A percentile compares a stretch with the other conserved stretches of the same genome.
Evolutionary conservation across 2,329 filamentous ascomycete species (phyloP).

Genomic region (Diplodia seriata): DNA sequence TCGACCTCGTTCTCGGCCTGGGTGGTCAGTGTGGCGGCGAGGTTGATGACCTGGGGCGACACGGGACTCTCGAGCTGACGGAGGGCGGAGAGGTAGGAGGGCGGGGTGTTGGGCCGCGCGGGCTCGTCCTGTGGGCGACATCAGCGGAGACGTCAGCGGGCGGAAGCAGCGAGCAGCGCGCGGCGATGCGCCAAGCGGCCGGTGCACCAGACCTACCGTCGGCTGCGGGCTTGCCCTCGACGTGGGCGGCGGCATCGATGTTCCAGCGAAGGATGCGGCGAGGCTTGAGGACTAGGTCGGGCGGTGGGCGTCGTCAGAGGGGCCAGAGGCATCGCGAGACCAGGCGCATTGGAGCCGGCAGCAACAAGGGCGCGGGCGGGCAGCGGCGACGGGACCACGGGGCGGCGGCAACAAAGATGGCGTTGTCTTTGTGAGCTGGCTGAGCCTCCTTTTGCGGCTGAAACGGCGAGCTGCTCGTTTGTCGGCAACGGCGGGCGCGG

Average conservation of each 20-base stretch:
- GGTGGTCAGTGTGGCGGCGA: constrained; percentile 58
- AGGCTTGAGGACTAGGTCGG: constrained; percentile 10
- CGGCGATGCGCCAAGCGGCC: constrained; percentile 31
- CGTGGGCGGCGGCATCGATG: constrained; percentile 47
- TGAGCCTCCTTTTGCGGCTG: constrained; percentile 31
- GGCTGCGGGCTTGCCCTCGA: constrained; percentile 39
- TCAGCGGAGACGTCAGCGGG: constrained; percentile 25
- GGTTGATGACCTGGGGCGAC: constrained; percentile 51
- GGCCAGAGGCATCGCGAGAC: constrained; percentile 33
- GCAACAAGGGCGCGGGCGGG: constrained; percentile 20
- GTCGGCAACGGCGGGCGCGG: constrained; percentile 14
- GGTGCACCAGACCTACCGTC: constrained; percentile 33
- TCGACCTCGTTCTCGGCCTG: constrained; percentile 54
- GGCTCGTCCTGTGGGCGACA: constrained; percentile 24
- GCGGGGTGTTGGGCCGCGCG: constrained; percentile 39
- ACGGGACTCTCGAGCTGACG: constrained; percentile 57
- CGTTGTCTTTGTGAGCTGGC: constrained; percentile 17
- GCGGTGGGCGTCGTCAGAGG: constrained; percentile 23
- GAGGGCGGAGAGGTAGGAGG: constrained; percentile 56
- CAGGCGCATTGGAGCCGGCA: constrained; percentile 24
- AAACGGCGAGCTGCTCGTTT: constrained; percentile 31
- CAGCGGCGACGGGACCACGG: constrained; percentile 11
- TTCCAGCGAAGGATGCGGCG: constrained; percentile 15
- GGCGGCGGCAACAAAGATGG: constrained; percentile 20
- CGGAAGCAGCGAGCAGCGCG: constrained; percentile 22